phyloP scores from a whole-genome alignment of 2,329 filamentous ascomycete species.

The Cyclaneusma minus region DNA sequence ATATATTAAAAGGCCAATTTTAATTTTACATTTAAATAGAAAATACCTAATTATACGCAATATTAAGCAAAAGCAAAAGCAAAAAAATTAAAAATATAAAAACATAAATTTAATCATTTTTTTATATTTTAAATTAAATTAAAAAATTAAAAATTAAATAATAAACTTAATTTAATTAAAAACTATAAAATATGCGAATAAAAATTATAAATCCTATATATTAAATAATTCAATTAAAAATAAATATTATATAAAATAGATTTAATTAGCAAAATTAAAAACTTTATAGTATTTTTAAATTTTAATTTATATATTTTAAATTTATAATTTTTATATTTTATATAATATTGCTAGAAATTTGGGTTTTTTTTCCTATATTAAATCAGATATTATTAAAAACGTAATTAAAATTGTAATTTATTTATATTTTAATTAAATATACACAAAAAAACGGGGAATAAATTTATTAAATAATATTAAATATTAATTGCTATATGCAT shows the following conservation, averaged over 20 bases:
- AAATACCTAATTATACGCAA: constrained; percentile 1
- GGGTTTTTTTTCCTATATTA: constrained; percentile 1
- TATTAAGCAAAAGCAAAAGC: neutral
- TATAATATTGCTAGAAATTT: constrained; percentile 1
- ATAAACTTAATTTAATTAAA: constrained; percentile 1
- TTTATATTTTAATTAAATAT: no score
- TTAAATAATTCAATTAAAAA: constrained; percentile 2
- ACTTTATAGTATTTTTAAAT: constrained; percentile 1
- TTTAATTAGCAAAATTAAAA: constrained; percentile 1
- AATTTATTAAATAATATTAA: no score
- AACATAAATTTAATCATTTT: constrained; percentile 1
- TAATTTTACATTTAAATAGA: constrained; percentile 1
- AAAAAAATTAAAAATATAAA: constrained; percentile 1
- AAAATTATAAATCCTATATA: no score
- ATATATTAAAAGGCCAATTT: constrained; percentile 1
- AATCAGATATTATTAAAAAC: constrained; percentile 1
- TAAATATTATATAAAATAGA: neutral
- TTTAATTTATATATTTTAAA: neutral
- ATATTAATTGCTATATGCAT: no score
- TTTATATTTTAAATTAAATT: constrained; percentile 1
- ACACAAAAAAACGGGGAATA: no score
- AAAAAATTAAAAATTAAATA: constrained; percentile 2
- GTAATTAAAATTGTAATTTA: neutral
- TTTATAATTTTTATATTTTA: constrained; percentile 1
- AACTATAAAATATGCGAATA: no score